phyloP scores from a whole-genome alignment of 2,329 filamentous ascomycete species.

The Monosporascus sp. region DNA sequence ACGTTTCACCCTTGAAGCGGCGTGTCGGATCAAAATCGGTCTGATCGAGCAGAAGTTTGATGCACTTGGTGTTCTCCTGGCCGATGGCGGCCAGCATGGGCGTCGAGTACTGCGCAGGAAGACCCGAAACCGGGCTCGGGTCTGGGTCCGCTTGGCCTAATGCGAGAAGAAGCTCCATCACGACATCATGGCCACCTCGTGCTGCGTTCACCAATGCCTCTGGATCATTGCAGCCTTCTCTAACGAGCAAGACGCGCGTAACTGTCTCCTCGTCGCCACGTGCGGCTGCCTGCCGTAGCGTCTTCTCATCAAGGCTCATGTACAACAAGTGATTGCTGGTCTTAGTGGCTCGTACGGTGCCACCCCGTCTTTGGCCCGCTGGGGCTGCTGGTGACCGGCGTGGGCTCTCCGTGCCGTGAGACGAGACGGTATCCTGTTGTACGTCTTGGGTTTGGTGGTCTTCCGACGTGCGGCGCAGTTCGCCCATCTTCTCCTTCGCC shows the following conservation, averaged over 20 bases:
- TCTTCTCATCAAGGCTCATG: slow-evolving; percentile 58
- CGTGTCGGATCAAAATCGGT: slow-evolving; percentile 77
- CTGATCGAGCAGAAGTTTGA: slow-evolving; percentile 73
- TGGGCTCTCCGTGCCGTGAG: slow-evolving; percentile 53
- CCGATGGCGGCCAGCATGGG: slow-evolving; percentile 94
- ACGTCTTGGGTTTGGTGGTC: slow-evolving; percentile 47
- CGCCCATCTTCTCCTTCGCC: slow-evolving; percentile 50
- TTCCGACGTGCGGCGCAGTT: slow-evolving; percentile 51
- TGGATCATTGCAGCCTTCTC: slow-evolving; percentile 63
- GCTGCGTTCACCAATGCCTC: slow-evolving; percentile 88
- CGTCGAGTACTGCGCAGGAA: slow-evolving; percentile 69
- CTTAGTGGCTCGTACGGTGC: slow-evolving; percentile 55
- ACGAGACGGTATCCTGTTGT: slow-evolving; percentile 41
- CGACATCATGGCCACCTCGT: slow-evolving; percentile 82
- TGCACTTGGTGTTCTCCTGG: slow-evolving; percentile 77
- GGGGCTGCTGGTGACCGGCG: slow-evolving; percentile 48
- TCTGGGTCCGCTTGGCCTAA: slow-evolving; percentile 63
- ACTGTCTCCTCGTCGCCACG: slow-evolving; percentile 59
- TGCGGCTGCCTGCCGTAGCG: slow-evolving; percentile 54
- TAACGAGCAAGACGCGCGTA: slow-evolving; percentile 55
- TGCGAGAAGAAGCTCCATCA: slow-evolving; percentile 72
- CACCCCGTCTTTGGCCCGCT: slow-evolving; percentile 41
- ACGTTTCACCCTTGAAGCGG: slow-evolving; percentile 70
- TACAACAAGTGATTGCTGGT: slow-evolving; percentile 60
- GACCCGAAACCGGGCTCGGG: slow-evolving; percentile 58